A percentile compares a stretch with the other conserved stretches of the same genome.
phyloP scores from a whole-genome alignment of 306 rosid species.

The Herpetospermum pedunculosum region DNA sequence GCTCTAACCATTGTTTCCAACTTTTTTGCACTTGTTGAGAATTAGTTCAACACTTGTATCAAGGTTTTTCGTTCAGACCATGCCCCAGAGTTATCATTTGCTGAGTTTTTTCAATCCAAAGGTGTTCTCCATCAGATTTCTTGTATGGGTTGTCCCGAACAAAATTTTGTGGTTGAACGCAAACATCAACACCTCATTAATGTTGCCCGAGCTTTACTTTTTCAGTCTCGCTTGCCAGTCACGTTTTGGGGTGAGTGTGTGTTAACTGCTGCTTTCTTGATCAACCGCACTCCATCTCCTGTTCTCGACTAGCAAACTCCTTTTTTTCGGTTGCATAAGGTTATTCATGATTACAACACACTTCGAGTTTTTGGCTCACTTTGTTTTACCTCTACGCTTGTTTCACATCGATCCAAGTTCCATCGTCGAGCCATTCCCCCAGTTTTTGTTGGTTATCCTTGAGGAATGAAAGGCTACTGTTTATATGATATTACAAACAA shows the following conservation, averaged over 20 bases:
- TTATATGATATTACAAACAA: no score
- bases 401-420: no score
- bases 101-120: no score
- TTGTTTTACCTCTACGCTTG: no score
- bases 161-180: not conserved
- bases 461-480: no score
- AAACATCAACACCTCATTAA: not conserved
- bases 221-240: rapidly evolving
- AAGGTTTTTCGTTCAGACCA: not conserved
- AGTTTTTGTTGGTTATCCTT: no score
- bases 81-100: not conserved
- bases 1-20: rapidly evolving
- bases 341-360: rapidly evolving
- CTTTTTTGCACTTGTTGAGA: no score
- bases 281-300: not conserved
- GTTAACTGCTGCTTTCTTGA: not conserved
- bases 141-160: not conserved
- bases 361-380: not conserved
- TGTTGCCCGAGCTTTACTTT: not conserved
- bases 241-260: not conserved
- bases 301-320: not conserved
- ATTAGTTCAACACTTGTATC: rapidly evolving
- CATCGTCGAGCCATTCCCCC: no score
- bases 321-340: rapidly evolving
- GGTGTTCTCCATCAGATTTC: not conserved